These are phyloP conservation scores for Metarhizium robertsii DNA, from an alignment of 2,329 filamentous ascomycete species.

Conservation along the genomic window DNA sequence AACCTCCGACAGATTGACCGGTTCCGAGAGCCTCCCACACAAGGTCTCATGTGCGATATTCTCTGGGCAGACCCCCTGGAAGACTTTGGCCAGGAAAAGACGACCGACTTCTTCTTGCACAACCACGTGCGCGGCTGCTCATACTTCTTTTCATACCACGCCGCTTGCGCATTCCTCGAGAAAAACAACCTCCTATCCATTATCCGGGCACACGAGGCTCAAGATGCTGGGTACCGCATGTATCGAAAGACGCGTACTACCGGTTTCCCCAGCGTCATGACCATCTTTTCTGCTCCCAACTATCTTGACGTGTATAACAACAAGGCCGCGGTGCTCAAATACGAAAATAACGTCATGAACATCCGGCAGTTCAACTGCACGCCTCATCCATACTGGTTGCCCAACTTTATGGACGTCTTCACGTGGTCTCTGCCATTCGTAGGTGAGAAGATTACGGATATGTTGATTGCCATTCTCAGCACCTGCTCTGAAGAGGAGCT, in stretches of 20 bases:
- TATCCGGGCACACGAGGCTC: conserved; percentile 94
- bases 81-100: conserved; percentile 98
- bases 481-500: conserved; percentile 99
- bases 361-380: conserved; percentile 99
- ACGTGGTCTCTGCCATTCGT: conserved; percentile 99
- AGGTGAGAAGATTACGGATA: conserved; percentile 97
- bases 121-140: conserved; percentile 98
- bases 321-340: conserved; percentile 97
- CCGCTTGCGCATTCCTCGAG: conserved; percentile 92
- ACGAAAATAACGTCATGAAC: conserved; percentile 99
- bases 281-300: conserved; percentile 97
- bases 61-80: conserved; percentile 97
- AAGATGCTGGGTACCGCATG: conserved; percentile 98
- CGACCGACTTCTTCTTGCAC: conserved; percentile 93
- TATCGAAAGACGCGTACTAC: conserved; percentile 97
- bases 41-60: conserved; percentile 98
- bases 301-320: conserved; percentile 99
- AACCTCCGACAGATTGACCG: conserved; percentile 67
- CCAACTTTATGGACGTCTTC: conserved; percentile 99
- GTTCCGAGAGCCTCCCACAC: conserved; percentile 93
- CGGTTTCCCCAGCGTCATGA: conserved; percentile 98
- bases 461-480: conserved; percentile 97
- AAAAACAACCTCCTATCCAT: conserved; percentile 98
- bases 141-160: conserved; percentile 98
- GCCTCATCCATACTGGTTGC: conserved; percentile 97